phyloP scores from a whole-genome alignment of 306 rosid species.

The Dryas drummondii region DNA sequence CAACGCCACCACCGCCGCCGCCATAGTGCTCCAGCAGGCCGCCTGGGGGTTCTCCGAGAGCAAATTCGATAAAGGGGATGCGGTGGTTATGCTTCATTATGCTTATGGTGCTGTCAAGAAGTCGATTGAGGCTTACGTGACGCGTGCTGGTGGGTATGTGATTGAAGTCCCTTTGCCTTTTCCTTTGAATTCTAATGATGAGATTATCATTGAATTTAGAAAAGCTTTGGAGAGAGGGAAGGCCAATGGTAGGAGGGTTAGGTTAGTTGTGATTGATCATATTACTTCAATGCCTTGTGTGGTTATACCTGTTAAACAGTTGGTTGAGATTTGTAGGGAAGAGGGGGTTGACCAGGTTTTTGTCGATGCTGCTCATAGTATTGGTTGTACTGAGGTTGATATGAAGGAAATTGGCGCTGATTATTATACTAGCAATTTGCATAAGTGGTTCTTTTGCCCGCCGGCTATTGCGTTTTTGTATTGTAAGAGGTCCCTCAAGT shows the following conservation, averaged over 20 bases:
- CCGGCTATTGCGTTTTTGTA: constrained; percentile 87
- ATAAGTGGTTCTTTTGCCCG: constrained; percentile 97
- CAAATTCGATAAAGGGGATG: constrained; percentile 61
- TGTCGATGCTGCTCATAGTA: constrained; percentile 93
- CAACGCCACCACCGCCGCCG: constrained; percentile 99
- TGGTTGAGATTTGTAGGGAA: constrained; percentile 86
- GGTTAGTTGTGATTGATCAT: constrained; percentile 92
- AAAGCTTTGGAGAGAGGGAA: constrained; percentile 72
- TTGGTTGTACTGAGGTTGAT: constrained; percentile 83
- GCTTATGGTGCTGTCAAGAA: constrained; percentile 91
- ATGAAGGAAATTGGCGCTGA: constrained; percentile 94
- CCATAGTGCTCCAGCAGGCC: constrained; percentile 79
- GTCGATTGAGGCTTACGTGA: constrained; percentile 82
- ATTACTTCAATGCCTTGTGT: constrained; percentile 96
- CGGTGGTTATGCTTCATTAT: constrained; percentile 82
- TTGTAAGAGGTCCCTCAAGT: constrained; percentile 38
- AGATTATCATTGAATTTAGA: constrained; percentile 65
- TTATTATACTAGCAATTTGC: constrained; percentile 91
- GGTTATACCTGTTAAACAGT: constrained; percentile 72
- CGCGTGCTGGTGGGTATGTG: constrained; percentile 82
- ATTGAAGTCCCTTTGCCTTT: constrained; percentile 85
- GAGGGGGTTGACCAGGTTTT: constrained; percentile 93
- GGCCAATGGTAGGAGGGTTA: constrained; percentile 64
- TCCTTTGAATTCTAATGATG: constrained; percentile 70
- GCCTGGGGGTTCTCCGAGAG: constrained; percentile 83